Conservation (phyloP, 495 filamentous ascomycete species). For the Apiosordaria backusii region DNA sequence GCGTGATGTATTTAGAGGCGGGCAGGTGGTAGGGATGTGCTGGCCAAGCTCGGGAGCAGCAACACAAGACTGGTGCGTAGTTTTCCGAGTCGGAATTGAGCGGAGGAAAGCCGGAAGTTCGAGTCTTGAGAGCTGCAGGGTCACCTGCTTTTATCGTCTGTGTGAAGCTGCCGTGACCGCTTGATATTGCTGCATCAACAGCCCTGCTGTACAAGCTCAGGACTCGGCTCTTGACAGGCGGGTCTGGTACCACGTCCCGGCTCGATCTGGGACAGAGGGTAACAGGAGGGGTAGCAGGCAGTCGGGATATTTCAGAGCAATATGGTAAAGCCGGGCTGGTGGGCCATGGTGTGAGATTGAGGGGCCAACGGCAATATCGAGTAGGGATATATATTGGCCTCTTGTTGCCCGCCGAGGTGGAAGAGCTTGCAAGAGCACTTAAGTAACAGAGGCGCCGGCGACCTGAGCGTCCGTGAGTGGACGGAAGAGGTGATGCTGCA, state of each 20-base stretch:
- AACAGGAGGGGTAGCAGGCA: slow-evolving; percentile 17
- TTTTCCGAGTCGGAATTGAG: not conserved
- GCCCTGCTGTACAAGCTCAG: slow-evolving; percentile 15
- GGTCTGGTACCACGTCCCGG: slow-evolving; percentile 10
- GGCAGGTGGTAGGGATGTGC: slow-evolving; percentile 7
- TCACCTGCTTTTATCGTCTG: slow-evolving; percentile 14
- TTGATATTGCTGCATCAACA: slow-evolving; percentile 16
- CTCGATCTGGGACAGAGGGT: slow-evolving; percentile 13
- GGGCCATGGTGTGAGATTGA: slow-evolving; percentile 32
- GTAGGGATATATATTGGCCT: slow-evolving; percentile 20
- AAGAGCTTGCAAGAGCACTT: slow-evolving; percentile 24
- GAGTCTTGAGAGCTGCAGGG: slow-evolving; percentile 3
- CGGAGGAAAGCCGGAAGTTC: slow-evolving; percentile 1
- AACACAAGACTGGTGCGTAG: not conserved
- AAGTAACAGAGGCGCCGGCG: slow-evolving; percentile 22
- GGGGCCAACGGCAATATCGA: slow-evolving; percentile 26
- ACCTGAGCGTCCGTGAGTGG: slow-evolving; percentile 10
- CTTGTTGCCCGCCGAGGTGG: slow-evolving; percentile 17
- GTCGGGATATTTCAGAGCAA: slow-evolving; percentile 35
- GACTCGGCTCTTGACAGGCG: slow-evolving; percentile 25
- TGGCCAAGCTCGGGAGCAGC: not conserved
- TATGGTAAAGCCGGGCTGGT: slow-evolving; percentile 37
- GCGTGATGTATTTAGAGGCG: not conserved
- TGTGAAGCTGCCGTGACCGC: not conserved
- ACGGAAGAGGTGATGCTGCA: slow-evolving; percentile 23